phyloP scores from a whole-genome alignment of 495 filamentous ascomycete species.

The Acidiella bohemica region DNA sequence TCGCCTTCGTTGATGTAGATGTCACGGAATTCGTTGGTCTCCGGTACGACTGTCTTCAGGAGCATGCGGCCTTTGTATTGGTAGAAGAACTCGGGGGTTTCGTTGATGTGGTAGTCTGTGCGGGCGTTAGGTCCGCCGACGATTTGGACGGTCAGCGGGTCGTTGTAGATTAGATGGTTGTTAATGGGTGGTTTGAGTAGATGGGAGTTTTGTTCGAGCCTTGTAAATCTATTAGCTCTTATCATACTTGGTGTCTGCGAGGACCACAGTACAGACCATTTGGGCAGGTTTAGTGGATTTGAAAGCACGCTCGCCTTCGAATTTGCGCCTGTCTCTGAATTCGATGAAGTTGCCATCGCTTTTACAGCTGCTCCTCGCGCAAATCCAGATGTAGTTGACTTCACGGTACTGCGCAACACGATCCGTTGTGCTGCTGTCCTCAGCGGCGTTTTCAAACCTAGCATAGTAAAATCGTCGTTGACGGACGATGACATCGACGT shows the following conservation, averaged over 20 bases:
- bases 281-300: slow-evolving; percentile 72
- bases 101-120: slow-evolving; percentile 97
- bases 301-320: too few species aligned
- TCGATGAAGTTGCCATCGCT: too few species aligned
- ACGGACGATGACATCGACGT: too few species aligned
- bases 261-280: slow-evolving; percentile 46
- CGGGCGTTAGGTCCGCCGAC: slow-evolving; percentile 93
- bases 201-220: slow-evolving; percentile 86
- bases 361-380: too few species aligned
- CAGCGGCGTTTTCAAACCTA: slow-evolving; percentile 4
- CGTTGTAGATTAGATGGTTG: slow-evolving; percentile 90
- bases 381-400: too few species aligned
- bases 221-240: slow-evolving; percentile 25
- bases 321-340: too few species aligned
- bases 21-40: slow-evolving; percentile 51
- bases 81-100: slow-evolving; percentile 95
- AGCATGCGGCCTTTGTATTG: slow-evolving; percentile 88
- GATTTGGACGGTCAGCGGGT: slow-evolving; percentile 72
- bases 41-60: slow-evolving; percentile 63
- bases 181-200: slow-evolving; percentile 91
- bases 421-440: neutral
- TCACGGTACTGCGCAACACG: too few species aligned
- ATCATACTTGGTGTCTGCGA: neutral
- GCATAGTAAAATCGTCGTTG: too few species aligned
- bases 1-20: slow-evolving; percentile 84